Evolutionary conservation across 2,329 filamentous ascomycete genomes (phyloP).

Genomic region (Aureobasidium namibiae): DNA sequence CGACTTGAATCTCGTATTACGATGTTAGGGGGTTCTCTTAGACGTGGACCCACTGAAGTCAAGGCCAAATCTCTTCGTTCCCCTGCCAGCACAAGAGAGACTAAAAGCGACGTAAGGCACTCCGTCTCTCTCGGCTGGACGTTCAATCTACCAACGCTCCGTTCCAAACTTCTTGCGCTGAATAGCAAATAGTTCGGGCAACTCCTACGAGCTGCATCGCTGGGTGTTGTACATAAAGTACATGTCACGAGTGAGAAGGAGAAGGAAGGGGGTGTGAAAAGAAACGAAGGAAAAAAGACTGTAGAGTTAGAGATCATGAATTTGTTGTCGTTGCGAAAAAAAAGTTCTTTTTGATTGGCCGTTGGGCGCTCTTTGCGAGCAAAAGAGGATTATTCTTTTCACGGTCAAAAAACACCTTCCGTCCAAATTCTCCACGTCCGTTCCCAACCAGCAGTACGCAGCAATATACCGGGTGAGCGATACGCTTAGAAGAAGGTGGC

Average conservation of each 20-base stretch:
- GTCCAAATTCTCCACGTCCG: conserved; percentile 4
- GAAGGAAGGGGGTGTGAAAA: too few species aligned
- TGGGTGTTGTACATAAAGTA: conserved; percentile 23
- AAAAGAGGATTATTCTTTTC: neutral
- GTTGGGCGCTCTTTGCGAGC: neutral
- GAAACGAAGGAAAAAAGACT: neutral
- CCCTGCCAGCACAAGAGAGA: conserved; percentile 20
- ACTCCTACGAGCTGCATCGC: conserved; percentile 36
- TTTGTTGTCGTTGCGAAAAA: conserved; percentile 7
- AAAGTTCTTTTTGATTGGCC: conserved; percentile 5
- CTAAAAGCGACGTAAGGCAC: conserved; percentile 13
- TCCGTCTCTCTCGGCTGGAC: neutral
- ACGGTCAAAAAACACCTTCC: neutral
- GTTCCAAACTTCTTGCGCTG: conserved; percentile 33
- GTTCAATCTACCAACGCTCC: conserved; percentile 38
- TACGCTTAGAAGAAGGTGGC: conserved; percentile 89
- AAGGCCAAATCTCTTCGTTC: conserved; percentile 25
- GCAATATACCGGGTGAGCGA: neutral
- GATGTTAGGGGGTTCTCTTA: conserved; percentile 29
- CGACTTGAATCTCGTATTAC: too few species aligned
- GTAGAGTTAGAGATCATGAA: conserved; percentile 5
- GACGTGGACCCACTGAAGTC: conserved; percentile 14
- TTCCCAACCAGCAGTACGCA: conserved; percentile 7
- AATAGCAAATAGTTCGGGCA: conserved; percentile 29
- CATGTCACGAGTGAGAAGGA: neutral